These are phyloP conservation scores for Apiosordaria backusii DNA, from an alignment of 495 filamentous ascomycete species.

Conservation along the genomic window DNA sequence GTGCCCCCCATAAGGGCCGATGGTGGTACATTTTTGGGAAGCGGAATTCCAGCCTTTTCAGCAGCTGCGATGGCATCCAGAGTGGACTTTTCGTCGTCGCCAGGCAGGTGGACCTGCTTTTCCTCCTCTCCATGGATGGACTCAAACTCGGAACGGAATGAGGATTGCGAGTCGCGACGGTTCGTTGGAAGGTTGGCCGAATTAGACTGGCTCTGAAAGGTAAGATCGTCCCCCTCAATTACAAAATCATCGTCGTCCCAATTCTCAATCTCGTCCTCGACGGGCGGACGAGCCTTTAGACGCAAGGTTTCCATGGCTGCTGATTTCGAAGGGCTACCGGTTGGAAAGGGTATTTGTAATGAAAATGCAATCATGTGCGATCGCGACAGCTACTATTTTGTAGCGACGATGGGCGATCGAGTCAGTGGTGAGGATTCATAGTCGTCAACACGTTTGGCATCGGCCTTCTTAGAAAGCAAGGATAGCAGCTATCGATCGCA, in stretches of 20 bases:
- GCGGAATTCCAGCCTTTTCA: slow-evolving; percentile 83
- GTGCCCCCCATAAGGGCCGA: slow-evolving; percentile 93
- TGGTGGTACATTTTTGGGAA: slow-evolving; percentile 83
- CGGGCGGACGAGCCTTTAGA: slow-evolving; percentile 51
- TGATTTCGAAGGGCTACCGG: slow-evolving; percentile 1
- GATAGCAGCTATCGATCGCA: not conserved
- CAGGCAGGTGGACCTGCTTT: slow-evolving; percentile 73
- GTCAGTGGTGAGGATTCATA: slow-evolving; percentile 38
- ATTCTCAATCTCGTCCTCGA: slow-evolving; percentile 66
- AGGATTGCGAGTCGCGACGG: slow-evolving; percentile 73
- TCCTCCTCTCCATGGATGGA: slow-evolving; percentile 77
- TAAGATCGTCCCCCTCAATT: slow-evolving; percentile 67
- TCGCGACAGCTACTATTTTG: slow-evolving; percentile 15
- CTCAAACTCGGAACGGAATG: slow-evolving; percentile 75
- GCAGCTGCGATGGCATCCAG: slow-evolving; percentile 82
- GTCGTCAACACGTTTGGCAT: slow-evolving; percentile 24
- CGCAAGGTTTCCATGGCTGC: slow-evolving; percentile 56
- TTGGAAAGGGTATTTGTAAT: not conserved
- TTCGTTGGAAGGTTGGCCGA: slow-evolving; percentile 51
- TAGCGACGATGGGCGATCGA: slow-evolving; percentile 25
- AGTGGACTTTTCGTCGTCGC: slow-evolving; percentile 74
- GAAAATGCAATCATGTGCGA: not conserved
- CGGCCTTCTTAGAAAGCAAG: slow-evolving; percentile 7
- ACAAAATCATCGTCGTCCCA: slow-evolving; percentile 88
- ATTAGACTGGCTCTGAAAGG: slow-evolving; percentile 61